Evolutionary conservation across 805 yeast genomes (phyloP).

Genomic region (Wickerhamomyces chaumierensis): DNA sequence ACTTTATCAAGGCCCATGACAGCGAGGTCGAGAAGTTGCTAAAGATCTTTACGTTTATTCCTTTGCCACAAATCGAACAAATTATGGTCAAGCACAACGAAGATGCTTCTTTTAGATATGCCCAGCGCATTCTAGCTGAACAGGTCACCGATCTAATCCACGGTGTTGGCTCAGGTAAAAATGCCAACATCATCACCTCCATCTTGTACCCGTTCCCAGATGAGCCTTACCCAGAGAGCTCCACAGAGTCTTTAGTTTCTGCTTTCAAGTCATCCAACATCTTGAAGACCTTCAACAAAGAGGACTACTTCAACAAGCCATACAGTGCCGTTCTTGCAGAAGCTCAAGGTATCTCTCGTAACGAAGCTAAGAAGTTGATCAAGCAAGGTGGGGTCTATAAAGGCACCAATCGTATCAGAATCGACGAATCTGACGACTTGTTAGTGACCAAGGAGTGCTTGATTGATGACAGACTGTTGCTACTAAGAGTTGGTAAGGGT

Average conservation of each 20-base stretch:
- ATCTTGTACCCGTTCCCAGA: conserved; percentile 53
- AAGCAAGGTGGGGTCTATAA: conserved; percentile 63
- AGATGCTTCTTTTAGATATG: conserved; percentile 56
- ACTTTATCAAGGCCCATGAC: conserved; percentile 71
- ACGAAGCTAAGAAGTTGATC: conserved; percentile 52
- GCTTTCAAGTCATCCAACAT: conserved; percentile 53
- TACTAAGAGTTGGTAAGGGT: conserved; percentile 68
- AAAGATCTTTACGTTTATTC: conserved; percentile 70
- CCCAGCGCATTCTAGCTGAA: conserved; percentile 67
- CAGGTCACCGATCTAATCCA: conserved; percentile 85
- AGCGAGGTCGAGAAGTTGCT: conserved; percentile 59
- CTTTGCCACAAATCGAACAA: conserved; percentile 43
- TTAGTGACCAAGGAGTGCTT: conserved; percentile 37
- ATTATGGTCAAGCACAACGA: conserved; percentile 40
- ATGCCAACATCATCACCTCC: conserved; percentile 56
- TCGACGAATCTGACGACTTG: conserved; percentile 38
- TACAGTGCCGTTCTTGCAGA: conserved; percentile 42
- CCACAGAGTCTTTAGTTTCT: conserved; percentile 36
- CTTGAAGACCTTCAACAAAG: conserved; percentile 25
- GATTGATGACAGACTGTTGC: conserved; percentile 47
- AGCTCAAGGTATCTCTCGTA: conserved; percentile 35
- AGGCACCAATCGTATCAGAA: conserved; percentile 48
- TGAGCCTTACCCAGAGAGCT: conserved; percentile 33
- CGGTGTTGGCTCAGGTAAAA: conserved; percentile 65
- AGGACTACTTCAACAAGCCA: conserved; percentile 26